These are phyloP conservation scores for Phenoliferia sp. DNA, from an alignment of 1,284 basidiomycete species.

Conservation along the genomic window DNA sequence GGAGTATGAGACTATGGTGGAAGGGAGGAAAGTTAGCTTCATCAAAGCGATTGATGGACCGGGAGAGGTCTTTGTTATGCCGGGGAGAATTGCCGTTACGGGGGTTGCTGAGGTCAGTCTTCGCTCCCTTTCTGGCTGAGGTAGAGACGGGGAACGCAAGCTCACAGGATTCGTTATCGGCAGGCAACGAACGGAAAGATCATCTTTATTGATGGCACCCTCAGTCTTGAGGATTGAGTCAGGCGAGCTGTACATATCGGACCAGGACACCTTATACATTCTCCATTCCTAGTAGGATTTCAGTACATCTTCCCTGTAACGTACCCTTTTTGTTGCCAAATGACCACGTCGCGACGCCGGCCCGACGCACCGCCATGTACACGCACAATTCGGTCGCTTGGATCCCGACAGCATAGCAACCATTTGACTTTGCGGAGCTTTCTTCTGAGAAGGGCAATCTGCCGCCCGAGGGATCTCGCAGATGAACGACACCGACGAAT, in stretches of 20 bases:
- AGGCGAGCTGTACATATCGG: not conserved
- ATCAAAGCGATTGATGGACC: not conserved
- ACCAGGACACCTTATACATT: not conserved
- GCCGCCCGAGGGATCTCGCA: no score
- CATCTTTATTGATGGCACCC: constrained; percentile 11
- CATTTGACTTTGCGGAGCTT: no score
- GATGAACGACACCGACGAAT: no score
- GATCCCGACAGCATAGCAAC: no score
- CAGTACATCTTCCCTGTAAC: not conserved
- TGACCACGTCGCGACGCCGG: no score
- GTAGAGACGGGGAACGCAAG: not conserved
- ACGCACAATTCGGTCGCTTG: no score
- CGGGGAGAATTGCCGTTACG: constrained; percentile 7
- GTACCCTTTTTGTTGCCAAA: no score
- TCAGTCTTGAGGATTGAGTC: constrained; percentile 4
- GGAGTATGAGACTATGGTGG: constrained; percentile 4
- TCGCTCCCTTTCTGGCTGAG: not conserved
- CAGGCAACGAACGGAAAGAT: constrained; percentile 20
- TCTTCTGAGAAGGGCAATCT: no score
- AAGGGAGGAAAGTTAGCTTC: constrained; percentile 38
- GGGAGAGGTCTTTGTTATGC: not conserved
- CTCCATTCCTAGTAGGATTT: not conserved
- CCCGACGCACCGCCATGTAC: no score
- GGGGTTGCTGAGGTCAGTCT: constrained; percentile 7
- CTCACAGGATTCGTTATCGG: not conserved